Conservation (phyloP, 345 rosid genomes). For the Adansonia digitata region DNA sequence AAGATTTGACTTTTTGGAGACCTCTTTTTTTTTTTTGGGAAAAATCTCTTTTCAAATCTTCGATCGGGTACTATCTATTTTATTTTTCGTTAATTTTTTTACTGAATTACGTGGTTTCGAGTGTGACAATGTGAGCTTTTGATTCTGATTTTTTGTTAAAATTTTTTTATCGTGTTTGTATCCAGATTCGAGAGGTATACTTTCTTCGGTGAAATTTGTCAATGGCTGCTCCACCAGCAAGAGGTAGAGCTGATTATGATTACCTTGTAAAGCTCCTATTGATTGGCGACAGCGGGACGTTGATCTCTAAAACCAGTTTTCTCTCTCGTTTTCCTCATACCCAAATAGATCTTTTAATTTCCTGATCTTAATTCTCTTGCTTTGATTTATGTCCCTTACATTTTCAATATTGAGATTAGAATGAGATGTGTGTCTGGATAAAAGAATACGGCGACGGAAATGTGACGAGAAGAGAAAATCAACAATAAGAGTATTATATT, state of each 20-base stretch:
- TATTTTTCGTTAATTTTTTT: background rate
- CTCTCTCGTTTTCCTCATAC: background rate
- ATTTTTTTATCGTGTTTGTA: background rate
- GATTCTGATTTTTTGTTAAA: background rate
- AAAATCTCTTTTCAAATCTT: background rate
- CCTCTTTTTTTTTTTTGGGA: background rate
- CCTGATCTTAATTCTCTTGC: background rate
- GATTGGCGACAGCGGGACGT: conserved; percentile 43
- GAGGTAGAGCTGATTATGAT: conserved; percentile 81
- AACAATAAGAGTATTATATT: no score
- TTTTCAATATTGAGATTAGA: no score
- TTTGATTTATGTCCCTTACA: background rate
- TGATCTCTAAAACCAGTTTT: background rate
- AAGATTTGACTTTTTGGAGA: conserved; percentile 5
- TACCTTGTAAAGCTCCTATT: conserved; percentile 63
- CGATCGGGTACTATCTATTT: background rate
- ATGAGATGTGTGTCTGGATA: no score
- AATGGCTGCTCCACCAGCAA: conserved; percentile 74
- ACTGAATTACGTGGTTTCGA: background rate
- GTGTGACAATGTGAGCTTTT: background rate
- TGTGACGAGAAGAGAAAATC: no score
- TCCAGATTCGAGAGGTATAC: background rate
- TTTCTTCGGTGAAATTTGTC: background rate
- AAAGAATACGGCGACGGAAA: no score
- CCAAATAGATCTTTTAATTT: background rate